A percentile compares a stretch with the other conserved stretches of the same genome.
phyloP scores from a whole-genome alignment of 108 stramenopile genomes.

The Cyclostephanos invisitatus region DNA sequence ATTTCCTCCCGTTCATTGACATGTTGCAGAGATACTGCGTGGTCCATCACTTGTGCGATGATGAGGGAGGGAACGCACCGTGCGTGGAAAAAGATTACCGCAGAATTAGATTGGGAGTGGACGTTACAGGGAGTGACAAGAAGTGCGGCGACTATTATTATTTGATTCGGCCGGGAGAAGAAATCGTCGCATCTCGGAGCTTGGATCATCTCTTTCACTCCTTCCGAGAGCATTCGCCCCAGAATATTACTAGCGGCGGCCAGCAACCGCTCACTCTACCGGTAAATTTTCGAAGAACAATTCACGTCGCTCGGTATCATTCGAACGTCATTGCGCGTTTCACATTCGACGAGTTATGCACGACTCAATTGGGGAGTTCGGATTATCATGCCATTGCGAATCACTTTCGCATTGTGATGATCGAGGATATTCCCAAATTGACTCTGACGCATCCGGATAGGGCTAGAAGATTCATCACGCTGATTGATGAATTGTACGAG shows the following conservation, averaged over 20 bases:
- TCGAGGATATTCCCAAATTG: slow-evolving; percentile 84
- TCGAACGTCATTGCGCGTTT: slow-evolving; percentile 61
- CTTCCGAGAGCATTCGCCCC: slow-evolving; percentile 12
- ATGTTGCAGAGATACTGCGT: slow-evolving; percentile 78
- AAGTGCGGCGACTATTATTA: slow-evolving; percentile 31
- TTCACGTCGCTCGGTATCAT: slow-evolving; percentile 42
- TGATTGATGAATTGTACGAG: slow-evolving; percentile 98
- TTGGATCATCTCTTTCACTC: slow-evolving; percentile 33
- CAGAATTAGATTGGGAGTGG: slow-evolving; percentile 30
- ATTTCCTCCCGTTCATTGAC: slow-evolving; percentile 95
- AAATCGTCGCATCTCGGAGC: too few species aligned
- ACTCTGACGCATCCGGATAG: slow-evolving; percentile 67
- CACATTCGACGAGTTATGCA: slow-evolving; percentile 92
- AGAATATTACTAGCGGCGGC: too few species aligned
- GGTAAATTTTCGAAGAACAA: slow-evolving; percentile 56
- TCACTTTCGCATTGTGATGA: slow-evolving; percentile 78
- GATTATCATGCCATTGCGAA: slow-evolving; percentile 93
- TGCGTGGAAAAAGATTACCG: slow-evolving; percentile 43
- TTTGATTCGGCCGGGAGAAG: slow-evolving; percentile 12
- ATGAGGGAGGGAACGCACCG: too few species aligned
- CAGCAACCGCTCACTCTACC: slow-evolving; percentile 17
- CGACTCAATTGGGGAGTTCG: slow-evolving; percentile 79
- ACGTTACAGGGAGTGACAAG: slow-evolving; percentile 7
- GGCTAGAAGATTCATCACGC: slow-evolving; percentile 95
- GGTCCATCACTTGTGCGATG: slow-evolving; percentile 68